Conservation (phyloP, 371 early-diverging fungal genomes). For the Actinomucor elegans region DNA sequence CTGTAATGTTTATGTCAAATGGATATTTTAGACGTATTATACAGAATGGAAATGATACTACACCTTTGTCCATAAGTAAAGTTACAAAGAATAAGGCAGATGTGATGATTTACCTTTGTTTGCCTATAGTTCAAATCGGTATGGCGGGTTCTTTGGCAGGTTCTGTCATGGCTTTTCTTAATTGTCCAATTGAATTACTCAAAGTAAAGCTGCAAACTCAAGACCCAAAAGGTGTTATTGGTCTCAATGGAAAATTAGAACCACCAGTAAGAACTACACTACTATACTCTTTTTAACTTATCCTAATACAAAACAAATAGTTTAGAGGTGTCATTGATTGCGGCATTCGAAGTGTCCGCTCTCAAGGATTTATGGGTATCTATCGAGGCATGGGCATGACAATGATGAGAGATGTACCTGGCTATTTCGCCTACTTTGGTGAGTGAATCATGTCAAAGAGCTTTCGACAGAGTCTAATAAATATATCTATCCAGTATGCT, state of each 20-base stretch:
- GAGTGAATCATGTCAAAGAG: constrained; percentile 12
- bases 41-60: constrained; percentile 49
- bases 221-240: constrained; percentile 42
- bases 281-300: too few species aligned
- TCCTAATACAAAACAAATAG: too few species aligned
- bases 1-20: constrained; percentile 84
- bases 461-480: background rate
- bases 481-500: constrained; percentile 50
- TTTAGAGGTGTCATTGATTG: constrained; percentile 80
- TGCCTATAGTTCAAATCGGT: constrained; percentile 54
- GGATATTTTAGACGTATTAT: constrained; percentile 71
- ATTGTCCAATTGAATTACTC: constrained; percentile 83
- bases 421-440: constrained; percentile 83
- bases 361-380: constrained; percentile 69
- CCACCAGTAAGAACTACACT: constrained; percentile 55
- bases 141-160: constrained; percentile 84
- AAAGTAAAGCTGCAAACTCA: constrained; percentile 88
- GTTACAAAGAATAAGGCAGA: background rate
- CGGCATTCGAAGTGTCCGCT: constrained; percentile 66
- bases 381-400: constrained; percentile 85
- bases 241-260: constrained; percentile 35
- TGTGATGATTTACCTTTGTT: background rate
- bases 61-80: constrained; percentile 36
- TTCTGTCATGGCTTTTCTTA: constrained; percentile 79
- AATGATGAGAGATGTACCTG: constrained; percentile 82